These are phyloP conservation scores for Cucumis hystrix DNA, from an alignment of 306 rosid species.

Conservation along the genomic window DNA sequence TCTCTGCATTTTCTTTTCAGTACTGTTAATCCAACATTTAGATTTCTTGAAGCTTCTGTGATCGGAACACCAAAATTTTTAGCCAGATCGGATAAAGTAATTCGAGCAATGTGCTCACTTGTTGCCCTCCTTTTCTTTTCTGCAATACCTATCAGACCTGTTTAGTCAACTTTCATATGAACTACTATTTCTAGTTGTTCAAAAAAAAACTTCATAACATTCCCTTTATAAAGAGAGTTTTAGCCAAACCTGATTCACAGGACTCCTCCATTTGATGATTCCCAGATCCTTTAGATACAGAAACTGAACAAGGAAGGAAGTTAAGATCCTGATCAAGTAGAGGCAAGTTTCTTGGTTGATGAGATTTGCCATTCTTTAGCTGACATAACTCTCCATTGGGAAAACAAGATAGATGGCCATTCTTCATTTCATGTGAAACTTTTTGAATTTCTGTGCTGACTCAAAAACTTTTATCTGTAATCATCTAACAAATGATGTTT, in stretches of 20 bases:
- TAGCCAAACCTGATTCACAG: constrained; percentile 45
- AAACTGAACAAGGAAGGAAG: constrained; percentile 43
- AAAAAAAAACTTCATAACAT: not conserved
- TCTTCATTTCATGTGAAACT: constrained; percentile 18
- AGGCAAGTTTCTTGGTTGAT: constrained; percentile 23
- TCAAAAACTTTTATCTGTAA: not conserved
- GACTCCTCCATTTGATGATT: constrained; percentile 23
- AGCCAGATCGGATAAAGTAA: constrained; percentile 62
- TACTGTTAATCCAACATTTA: constrained; percentile 74
- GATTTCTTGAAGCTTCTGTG: constrained; percentile 61
- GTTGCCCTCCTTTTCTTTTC: constrained; percentile 68
- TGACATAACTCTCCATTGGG: constrained; percentile 15
- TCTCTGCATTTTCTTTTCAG: constrained; percentile 89
- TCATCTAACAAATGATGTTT: not conserved
- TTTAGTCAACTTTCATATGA: constrained; percentile 14
- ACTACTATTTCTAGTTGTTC: not conserved
- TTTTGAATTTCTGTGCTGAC: not conserved
- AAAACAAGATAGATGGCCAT: constrained; percentile 1
- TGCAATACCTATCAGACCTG: constrained; percentile 27
- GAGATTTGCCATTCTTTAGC: constrained; percentile 11
- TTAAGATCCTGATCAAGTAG: constrained; percentile 61
- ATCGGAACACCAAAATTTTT: constrained; percentile 78
- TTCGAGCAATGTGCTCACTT: constrained; percentile 44
- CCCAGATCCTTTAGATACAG: constrained; percentile 22
- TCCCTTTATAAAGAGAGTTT: not conserved